phyloP scores from a whole-genome alignment of 208 protist genomes.

The Acanthamoeba lugdunensis region DNA sequence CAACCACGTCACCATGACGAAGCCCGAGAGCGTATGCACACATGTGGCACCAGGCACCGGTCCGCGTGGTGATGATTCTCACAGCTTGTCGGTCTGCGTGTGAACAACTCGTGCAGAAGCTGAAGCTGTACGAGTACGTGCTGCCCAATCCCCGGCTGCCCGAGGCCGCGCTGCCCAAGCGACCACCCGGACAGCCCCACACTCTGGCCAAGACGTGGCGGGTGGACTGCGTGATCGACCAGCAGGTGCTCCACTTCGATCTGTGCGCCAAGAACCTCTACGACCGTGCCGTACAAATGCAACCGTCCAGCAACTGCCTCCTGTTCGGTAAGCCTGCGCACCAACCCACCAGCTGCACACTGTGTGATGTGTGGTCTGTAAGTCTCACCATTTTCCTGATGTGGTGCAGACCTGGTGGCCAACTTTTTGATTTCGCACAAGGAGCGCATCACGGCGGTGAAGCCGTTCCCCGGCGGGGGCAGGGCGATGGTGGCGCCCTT shows the following conservation, averaged over 20 bases:
- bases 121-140: conserved; percentile 30
- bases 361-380: no score
- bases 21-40: conserved; percentile 22
- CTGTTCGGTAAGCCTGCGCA: conserved; percentile 7
- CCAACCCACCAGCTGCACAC: no score
- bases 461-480: conserved; percentile 9
- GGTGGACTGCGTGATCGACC: conserved; percentile 7
- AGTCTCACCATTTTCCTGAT: neutral
- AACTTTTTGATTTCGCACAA: conserved; percentile 28
- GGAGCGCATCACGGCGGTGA: neutral
- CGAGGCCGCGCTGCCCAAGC: neutral
- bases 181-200: neutral
- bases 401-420: neutral
- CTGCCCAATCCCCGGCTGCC: conserved; percentile 34
- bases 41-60: neutral
- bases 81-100: no score
- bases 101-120: neutral
- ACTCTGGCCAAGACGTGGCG: conserved; percentile 6
- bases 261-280: conserved; percentile 26
- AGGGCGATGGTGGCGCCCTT: conserved; percentile 38
- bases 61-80: no score
- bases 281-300: neutral
- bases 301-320: conserved; percentile 22
- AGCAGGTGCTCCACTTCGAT: conserved; percentile 31
- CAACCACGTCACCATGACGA: neutral